Evolutionary conservation across 176 grass and related monocot species (phyloP).

Genomic region (Aegilops sharonensis): DNA sequence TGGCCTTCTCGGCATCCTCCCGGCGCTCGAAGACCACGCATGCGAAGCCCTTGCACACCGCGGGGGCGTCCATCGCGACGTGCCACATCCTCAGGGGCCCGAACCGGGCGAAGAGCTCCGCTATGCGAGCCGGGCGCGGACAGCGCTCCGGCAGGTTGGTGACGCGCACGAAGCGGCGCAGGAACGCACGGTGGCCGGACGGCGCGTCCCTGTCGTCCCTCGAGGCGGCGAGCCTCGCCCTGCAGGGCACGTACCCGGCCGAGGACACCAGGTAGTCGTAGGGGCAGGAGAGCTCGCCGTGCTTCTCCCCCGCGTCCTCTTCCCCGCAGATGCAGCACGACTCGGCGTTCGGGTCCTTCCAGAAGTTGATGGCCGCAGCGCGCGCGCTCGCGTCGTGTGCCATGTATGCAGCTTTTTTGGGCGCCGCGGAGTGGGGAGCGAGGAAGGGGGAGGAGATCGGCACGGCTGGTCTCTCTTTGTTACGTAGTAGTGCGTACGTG

Average conservation of each 20-base stretch:
- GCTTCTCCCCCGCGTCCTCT: neutral
- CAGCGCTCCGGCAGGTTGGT: neutral
- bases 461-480: too few species aligned
- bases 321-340: conserved; percentile 10
- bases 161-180: conserved; percentile 8
- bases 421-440: too few species aligned
- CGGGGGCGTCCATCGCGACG: neutral
- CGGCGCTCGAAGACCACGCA: neutral
- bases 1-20: conserved; percentile 10
- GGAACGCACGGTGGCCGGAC: neutral
- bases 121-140: neutral
- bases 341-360: conserved; percentile 1
- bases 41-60: neutral
- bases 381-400: neutral
- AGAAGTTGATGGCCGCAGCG: neutral
- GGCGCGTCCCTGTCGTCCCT: neutral
- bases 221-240: neutral
- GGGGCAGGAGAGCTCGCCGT: conserved; percentile 15
- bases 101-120: neutral
- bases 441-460: too few species aligned
- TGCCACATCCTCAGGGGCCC: neutral
- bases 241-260: neutral
- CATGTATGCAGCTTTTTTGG: neutral
- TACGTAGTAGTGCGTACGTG: too few species aligned
- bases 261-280: conserved; percentile 13